Conservation (phyloP, 495 filamentous ascomycete species). For the Xylaria bambusicola region DNA sequence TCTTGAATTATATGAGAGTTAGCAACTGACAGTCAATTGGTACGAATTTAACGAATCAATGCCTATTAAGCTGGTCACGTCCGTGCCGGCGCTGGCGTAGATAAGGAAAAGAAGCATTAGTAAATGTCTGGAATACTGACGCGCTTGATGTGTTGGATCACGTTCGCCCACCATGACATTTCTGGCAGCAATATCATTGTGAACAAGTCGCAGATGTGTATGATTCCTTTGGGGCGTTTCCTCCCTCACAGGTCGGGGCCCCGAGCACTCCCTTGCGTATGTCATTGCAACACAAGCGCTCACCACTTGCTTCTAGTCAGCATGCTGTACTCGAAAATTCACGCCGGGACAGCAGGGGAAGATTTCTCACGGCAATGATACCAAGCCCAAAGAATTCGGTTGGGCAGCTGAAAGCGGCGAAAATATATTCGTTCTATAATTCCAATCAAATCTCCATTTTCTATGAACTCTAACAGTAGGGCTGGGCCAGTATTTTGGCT, state of each 20-base stretch:
- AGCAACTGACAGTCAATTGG: background rate
- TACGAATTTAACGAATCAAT: background rate
- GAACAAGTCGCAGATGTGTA: background rate
- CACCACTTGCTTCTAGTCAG: conserved; percentile 12
- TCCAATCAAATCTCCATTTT: background rate
- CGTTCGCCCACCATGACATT: background rate
- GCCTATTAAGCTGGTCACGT: background rate
- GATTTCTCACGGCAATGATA: conserved; percentile 5
- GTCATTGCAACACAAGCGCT: conserved; percentile 13
- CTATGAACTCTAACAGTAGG: conserved; percentile 3
- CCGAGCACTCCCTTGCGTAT: background rate
- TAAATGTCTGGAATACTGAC: background rate
- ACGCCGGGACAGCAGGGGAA: background rate
- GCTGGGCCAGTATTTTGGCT: background rate
- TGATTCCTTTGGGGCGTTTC: background rate
- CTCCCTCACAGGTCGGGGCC: background rate
- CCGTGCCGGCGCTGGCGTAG: background rate
- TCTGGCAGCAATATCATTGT: conserved; percentile 1
- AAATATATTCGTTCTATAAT: background rate
- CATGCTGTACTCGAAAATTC: background rate
- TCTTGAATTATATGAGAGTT: background rate
- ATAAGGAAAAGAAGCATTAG: background rate
- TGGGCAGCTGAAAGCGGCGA: background rate
- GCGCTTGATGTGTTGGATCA: background rate
- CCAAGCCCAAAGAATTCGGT: conserved; percentile 10